Conservation (phyloP, 257 asterid genomes). For the Rubia yunnanensis region DNA sequence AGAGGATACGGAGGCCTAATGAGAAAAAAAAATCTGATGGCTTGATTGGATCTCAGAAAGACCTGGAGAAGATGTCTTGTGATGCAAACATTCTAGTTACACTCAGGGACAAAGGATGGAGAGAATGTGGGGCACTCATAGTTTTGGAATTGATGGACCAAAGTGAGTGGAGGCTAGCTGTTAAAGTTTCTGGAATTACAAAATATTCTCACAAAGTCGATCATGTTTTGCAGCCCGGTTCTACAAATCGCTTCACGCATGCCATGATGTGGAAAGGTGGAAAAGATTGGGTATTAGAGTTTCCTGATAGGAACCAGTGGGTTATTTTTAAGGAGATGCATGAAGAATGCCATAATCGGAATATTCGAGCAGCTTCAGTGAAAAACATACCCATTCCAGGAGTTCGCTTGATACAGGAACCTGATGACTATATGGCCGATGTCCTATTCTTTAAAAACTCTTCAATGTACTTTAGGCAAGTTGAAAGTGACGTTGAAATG, state of each 20-base stretch:
- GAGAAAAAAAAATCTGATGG: slow-evolving; percentile 62
- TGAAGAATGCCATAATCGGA: slow-evolving; percentile 85
- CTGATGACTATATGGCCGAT: slow-evolving; percentile 39
- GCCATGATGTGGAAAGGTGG: slow-evolving; percentile 99
- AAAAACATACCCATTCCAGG: slow-evolving; percentile 95
- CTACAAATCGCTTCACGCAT: slow-evolving; percentile 86
- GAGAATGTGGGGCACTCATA: slow-evolving; percentile 69
- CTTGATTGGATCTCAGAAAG: slow-evolving; percentile 46
- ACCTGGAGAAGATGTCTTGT: slow-evolving; percentile 45
- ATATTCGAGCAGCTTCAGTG: slow-evolving; percentile 93
- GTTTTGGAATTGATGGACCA: slow-evolving; percentile 69
- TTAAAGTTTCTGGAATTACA: slow-evolving; percentile 63
- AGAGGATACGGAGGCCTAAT: slow-evolving; percentile 81
- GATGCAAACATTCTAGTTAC: slow-evolving; percentile 74
- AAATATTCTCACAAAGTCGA: slow-evolving; percentile 67
- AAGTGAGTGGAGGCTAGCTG: slow-evolving; percentile 79
- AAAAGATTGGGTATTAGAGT: slow-evolving; percentile 92
- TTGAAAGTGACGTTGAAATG: slow-evolving; percentile 84
- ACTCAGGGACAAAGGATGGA: slow-evolving; percentile 80
- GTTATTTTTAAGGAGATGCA: slow-evolving; percentile 83
- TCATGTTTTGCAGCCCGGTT: slow-evolving; percentile 74
- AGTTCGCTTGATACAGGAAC: slow-evolving; percentile 61
- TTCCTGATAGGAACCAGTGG: slow-evolving; percentile 92
- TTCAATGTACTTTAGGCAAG: slow-evolving; percentile 56
- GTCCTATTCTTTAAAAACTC: slow-evolving; percentile 48